Evolutionary conservation across 2,329 filamentous ascomycete genomes (phyloP), one percentile per base, ranked within the genome.

Genomic region (Hypocrella siamensis): DNA sequence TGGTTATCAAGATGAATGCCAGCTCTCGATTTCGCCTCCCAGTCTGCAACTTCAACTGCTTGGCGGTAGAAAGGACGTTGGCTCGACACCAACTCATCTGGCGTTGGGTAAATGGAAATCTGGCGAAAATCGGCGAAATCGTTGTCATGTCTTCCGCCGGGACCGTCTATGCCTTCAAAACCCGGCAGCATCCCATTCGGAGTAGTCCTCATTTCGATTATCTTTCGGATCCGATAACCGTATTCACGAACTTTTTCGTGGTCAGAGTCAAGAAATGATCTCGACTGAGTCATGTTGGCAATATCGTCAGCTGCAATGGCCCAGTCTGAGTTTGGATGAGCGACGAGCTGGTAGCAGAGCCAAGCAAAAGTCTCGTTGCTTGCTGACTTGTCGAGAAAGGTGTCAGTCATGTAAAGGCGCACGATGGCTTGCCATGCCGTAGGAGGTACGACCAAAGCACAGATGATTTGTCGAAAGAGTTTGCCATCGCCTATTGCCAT

Each of bases 111-210:
- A 11, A 84, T 72, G 3, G 64, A 53, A 21, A 82, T 71, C 0
- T 70, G 36, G 1, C 68, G 61, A 40, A 75, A 75, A 39, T 81
- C 61, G 2, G 43, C 54, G 43, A 67, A 67, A 41, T 85, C 79
- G 33, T 86, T 86, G 47, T 85, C 75, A 39, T 86, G 79, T 0
- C 79, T 65, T 1, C 77, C 77, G 0, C 79, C 79, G 1, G 76
- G 65, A 2, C 42, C 44, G 19, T 46, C 19, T 11, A n/a, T n/a
- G n/a, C 29, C 26, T 6, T 37, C 31, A 7, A 8, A n/a, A n/a
- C n/a, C n/a, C 24, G 10, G 19, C 7, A 17, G 26, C 21, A 1
- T 31, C 26, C 1, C 37, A 36, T 0, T 42, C 33, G 3, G 48
- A 47, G 16, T 46, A n/a, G n/a, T n/a, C n/a, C n/a, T 47, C 26